Conservation (phyloP, 2,329 filamentous ascomycete genomes). For the Fusarium acutatum region DNA sequence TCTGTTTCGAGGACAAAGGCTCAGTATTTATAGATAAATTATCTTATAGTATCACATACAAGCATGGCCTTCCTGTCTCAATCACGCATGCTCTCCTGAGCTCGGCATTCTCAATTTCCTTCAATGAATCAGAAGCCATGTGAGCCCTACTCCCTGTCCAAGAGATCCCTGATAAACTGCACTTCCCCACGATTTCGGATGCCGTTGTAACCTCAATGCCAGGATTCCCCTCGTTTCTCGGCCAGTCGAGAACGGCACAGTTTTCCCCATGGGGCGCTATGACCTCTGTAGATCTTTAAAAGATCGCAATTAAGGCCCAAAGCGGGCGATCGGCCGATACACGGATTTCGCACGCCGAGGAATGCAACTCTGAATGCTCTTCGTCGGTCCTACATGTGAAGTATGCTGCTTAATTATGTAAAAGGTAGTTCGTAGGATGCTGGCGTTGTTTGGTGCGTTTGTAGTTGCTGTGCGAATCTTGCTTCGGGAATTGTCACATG, state of each 20-base stretch:
- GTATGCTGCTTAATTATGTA: background rate
- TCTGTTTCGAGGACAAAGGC: background rate
- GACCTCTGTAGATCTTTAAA: slow-evolving; percentile 18
- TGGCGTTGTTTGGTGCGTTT: background rate
- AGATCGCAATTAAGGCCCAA: background rate
- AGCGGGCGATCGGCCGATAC: slow-evolving; percentile 12
- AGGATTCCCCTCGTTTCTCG: background rate
- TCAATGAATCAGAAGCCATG: background rate
- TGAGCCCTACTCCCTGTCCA: background rate
- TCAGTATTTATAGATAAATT: background rate
- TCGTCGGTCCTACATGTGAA: slow-evolving; percentile 21
- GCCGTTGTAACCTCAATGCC: background rate
- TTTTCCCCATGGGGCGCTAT: slow-evolving; percentile 14
- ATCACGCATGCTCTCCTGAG: background rate
- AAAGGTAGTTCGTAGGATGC: background rate
- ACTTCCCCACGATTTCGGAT: background rate
- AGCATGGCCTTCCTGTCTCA: background rate
- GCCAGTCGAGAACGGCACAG: background rate
- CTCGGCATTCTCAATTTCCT: background rate
- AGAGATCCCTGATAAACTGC: background rate
- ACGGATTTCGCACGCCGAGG: slow-evolving; percentile 14
- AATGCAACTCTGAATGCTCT: background rate
- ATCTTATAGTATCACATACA: background rate
- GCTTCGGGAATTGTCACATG: background rate
- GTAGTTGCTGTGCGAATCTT: background rate